phyloP scores from a whole-genome alignment of 1,139 yeast species.

The Suhomyces bolitotheri region DNA sequence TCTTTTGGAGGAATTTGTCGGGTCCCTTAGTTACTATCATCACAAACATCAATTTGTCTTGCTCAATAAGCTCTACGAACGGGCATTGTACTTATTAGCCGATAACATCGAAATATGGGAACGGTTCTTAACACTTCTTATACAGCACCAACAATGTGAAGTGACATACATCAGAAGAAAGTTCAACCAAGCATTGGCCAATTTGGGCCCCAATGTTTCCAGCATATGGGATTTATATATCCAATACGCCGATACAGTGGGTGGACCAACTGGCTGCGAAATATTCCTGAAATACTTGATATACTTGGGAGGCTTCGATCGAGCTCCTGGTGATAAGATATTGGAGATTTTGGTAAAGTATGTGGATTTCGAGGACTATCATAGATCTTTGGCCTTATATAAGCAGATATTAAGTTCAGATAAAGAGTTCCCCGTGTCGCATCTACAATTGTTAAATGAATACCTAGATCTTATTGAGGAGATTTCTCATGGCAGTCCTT shows the following conservation, averaged over 20 bases:
- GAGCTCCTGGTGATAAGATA: constrained; percentile 9
- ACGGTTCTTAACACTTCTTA: constrained; percentile 50
- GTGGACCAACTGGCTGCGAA: constrained; percentile 42
- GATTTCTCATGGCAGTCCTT: background rate
- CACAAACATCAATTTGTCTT: constrained; percentile 30
- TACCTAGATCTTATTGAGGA: constrained; percentile 9
- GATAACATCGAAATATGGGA: constrained; percentile 58
- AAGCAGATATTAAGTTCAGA: background rate
- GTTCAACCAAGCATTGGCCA: constrained; percentile 55
- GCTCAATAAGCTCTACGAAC: constrained; percentile 47
- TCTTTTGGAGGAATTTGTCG: constrained; percentile 33
- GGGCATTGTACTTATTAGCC: constrained; percentile 44
- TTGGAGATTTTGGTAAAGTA: constrained; percentile 25
- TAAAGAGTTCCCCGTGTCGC: constrained; percentile 8
- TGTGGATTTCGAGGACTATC: constrained; percentile 25
- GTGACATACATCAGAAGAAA: constrained; percentile 46
- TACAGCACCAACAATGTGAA: constrained; percentile 31
- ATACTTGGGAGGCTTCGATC: constrained; percentile 15
- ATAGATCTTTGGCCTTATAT: constrained; percentile 2
- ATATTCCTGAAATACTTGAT: constrained; percentile 49
- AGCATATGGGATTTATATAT: constrained; percentile 62
- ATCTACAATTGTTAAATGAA: constrained; percentile 10
- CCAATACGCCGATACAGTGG: constrained; percentile 49
- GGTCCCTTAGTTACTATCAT: constrained; percentile 28
- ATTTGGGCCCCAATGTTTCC: constrained; percentile 55